These are phyloP conservation scores for Boletus tomentosulus DNA, from an alignment of 768 basidiomycete genomes.

Conservation along the genomic window DNA sequence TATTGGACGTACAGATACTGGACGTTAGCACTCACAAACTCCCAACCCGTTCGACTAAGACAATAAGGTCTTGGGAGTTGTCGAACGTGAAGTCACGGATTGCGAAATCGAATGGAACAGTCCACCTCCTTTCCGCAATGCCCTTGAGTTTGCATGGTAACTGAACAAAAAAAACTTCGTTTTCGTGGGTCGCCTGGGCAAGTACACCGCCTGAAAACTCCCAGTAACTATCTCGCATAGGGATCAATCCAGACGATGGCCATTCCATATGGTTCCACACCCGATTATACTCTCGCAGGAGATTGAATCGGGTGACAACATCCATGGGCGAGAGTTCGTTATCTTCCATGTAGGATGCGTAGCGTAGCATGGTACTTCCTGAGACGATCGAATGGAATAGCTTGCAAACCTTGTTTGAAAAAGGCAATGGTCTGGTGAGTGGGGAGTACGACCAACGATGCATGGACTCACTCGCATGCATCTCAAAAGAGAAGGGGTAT, in stretches of 20 bases:
- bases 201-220: slow-evolving; percentile 35
- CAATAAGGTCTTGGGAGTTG: slow-evolving; percentile 33
- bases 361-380: slow-evolving; percentile 23
- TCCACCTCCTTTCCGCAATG: slow-evolving; percentile 28
- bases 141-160: slow-evolving; percentile 31
- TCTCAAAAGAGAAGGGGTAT: slow-evolving; percentile 24
- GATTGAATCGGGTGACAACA: slow-evolving; percentile 18
- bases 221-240: slow-evolving; percentile 25
- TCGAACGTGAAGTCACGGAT: slow-evolving; percentile 37
- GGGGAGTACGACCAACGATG: neutral
- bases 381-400: slow-evolving; percentile 26
- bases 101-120: slow-evolving; percentile 21
- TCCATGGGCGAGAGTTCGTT: slow-evolving; percentile 17
- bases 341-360: slow-evolving; percentile 29
- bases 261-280: slow-evolving; percentile 29
- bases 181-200: slow-evolving; percentile 21
- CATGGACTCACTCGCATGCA: slow-evolving; percentile 24
- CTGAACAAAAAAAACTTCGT: slow-evolving; percentile 21
- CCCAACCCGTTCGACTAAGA: slow-evolving; percentile 25
- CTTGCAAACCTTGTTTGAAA: slow-evolving; percentile 26
- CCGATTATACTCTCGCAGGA: slow-evolving; percentile 25
- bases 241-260: slow-evolving; percentile 9
- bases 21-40: slow-evolving; percentile 13
- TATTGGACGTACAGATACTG: neutral
- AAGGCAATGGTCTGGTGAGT: neutral